Evolutionary conservation across 2,329 filamentous ascomycete genomes (phyloP), one percentile per base, ranked within the genome.

Genomic region (Colletotrichum plurivorum): DNA sequence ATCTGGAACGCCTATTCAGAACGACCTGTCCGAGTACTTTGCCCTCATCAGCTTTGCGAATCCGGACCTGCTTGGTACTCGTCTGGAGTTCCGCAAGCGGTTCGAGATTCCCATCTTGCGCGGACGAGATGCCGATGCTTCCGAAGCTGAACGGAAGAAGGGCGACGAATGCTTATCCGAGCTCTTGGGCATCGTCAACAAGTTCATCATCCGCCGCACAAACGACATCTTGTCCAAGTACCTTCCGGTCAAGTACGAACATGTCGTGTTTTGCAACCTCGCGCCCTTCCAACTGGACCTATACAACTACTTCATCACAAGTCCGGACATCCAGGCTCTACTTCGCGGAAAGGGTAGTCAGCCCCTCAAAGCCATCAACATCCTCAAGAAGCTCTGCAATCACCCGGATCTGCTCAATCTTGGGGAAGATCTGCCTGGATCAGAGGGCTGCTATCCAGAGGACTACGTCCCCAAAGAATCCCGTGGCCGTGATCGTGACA

Each of bases 221-320:
- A 99, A 99, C 86, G 96, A 99, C 77, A 97, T 99, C 71, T 83
- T 99, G 25, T 98, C 95, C 59, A 99, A 99, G 80, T 99, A 99
- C 77, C 83, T 99, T 68, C 96, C 96, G 0, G 91, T 98, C 84
- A 99, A 99, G 84, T 99, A 99, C 81, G 96, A 99, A 80, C 96
- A 99, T 78, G 96, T 99, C 36, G 96, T 99, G 1, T 99, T 99
- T 82, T 99, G 96, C 86, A 95, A 95, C 74, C 87, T 97, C 53
- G 93, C 96, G 16, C 93, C 93, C 0, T 98, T 99, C 82, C 96
- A 99, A 79, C 87, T 94, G 63, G 93, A 94, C 73, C 84, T 99
- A 1, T 99, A 99, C 85, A 97, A 97, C 76, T 94, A 98, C 80
- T 99, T 99, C 80, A 95, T 99, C 80, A 94, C 93, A 57, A 98